phyloP scores from a whole-genome alignment of 106 monocot species.

The Platanthera zijinensis region DNA sequence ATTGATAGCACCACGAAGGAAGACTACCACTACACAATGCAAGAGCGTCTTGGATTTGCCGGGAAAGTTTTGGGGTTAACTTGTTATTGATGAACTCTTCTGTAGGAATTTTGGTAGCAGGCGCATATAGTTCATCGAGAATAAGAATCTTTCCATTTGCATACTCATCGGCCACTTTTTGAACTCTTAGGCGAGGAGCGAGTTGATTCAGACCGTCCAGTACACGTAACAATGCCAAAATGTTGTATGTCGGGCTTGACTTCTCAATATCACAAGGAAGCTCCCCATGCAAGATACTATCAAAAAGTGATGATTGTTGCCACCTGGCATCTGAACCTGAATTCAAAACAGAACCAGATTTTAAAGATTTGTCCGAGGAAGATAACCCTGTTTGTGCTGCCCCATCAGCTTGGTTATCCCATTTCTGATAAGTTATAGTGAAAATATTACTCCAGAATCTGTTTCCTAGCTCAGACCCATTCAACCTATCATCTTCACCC shows the following conservation, averaged over 20 bases:
- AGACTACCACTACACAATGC: slow-evolving; percentile 98
- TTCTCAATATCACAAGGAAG: slow-evolving; percentile 96
- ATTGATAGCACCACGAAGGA: slow-evolving; percentile 94
- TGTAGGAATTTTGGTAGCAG: slow-evolving; percentile 44
- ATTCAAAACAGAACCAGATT: slow-evolving; percentile 43
- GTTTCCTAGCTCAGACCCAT: slow-evolving; percentile 52
- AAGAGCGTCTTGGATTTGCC: slow-evolving; percentile 95
- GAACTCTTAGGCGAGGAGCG: slow-evolving; percentile 76
- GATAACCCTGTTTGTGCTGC: slow-evolving; percentile 34
- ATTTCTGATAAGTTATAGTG: slow-evolving; percentile 90
- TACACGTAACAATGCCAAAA: slow-evolving; percentile 82
- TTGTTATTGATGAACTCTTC: slow-evolving; percentile 83
- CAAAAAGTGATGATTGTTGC: slow-evolving; percentile 71
- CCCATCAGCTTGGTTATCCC: slow-evolving; percentile 54
- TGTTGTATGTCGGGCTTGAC: slow-evolving; percentile 72
- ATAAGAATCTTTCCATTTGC: slow-evolving; percentile 53
- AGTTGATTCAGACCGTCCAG: slow-evolving; percentile 85
- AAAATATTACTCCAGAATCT: slow-evolving; percentile 85
- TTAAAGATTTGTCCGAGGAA: slow-evolving; percentile 27
- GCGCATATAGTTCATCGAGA: slow-evolving; percentile 44
- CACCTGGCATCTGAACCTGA: slow-evolving; percentile 23
- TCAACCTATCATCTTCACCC: slow-evolving; percentile 60
- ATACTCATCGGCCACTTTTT: slow-evolving; percentile 67
- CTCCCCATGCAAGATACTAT: slow-evolving; percentile 91
- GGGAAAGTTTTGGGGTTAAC: slow-evolving; percentile 83